Conservation (phyloP, 257 asterid species). For the Solanum lycopersicoides region DNA sequence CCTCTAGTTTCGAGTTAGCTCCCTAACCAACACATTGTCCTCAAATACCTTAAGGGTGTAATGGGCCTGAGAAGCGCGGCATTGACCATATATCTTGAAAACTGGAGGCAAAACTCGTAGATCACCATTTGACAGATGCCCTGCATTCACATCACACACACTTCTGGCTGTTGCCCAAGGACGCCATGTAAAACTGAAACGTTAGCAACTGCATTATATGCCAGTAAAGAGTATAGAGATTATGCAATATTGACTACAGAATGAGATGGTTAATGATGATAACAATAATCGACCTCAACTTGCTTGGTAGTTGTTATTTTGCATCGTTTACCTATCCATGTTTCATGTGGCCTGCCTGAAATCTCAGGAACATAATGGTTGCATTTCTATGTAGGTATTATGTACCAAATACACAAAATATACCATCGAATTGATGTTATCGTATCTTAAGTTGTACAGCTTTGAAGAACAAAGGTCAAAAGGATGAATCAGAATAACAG, state of each 20-base stretch:
- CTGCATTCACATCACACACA: constrained; percentile 61
- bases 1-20: constrained; percentile 66
- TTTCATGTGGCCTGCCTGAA: not conserved
- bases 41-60: constrained; percentile 68
- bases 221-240: not conserved
- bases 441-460: not conserved
- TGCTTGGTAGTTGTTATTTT: not conserved
- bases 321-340: not conserved
- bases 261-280: not conserved
- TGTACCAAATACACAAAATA: not conserved
- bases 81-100: constrained; percentile 67
- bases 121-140: constrained; percentile 51
- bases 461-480: not conserved
- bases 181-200: constrained; percentile 28
- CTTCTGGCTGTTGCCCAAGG: constrained; percentile 72
- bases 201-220: not conserved
- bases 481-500: not conserved
- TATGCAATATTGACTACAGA: not conserved
- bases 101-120: constrained; percentile 66
- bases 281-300: not conserved
- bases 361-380: not conserved
- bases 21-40: constrained; percentile 73
- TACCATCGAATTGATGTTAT: not conserved
- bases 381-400: not conserved
- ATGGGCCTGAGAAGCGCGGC: constrained; percentile 62